phyloP scores from a whole-genome alignment of 495 filamentous ascomycete genomes.

The Mytilinidion resinicola region DNA sequence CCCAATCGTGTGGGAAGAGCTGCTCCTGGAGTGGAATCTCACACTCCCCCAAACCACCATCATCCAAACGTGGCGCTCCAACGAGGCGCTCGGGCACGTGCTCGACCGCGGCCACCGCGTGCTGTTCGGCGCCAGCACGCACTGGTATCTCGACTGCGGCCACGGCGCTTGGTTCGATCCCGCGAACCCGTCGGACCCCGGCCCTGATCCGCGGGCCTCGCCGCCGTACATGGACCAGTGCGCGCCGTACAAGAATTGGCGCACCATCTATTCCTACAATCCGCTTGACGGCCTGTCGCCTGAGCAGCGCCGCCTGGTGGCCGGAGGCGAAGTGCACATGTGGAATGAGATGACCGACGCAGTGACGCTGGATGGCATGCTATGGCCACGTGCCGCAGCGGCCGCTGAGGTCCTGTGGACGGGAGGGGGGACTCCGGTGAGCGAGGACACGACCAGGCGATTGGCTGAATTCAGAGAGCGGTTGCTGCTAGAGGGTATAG shows the following conservation, averaged over 20 bases:
- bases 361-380: not conserved
- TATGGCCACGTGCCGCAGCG: not conserved
- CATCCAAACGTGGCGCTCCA: not conserved
- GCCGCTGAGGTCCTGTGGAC: not conserved
- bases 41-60: not conserved
- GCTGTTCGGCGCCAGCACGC: not conserved
- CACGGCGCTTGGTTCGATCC: conserved; percentile 2
- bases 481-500: not conserved
- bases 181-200: not conserved
- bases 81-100: not conserved
- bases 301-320: not conserved
- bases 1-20: not conserved
- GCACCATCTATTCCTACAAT: not conserved
- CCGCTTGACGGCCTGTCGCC: not conserved
- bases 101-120: not conserved
- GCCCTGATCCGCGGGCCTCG: not conserved
- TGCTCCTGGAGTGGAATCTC: not conserved
- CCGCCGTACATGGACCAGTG: conserved; percentile 1
- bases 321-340: not conserved
- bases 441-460: conserved; percentile 4
- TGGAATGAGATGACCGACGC: not conserved
- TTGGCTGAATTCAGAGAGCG: not conserved
- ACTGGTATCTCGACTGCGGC: conserved; percentile 1
- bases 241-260: not conserved
- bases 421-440: not conserved